Conservation (phyloP, 352 stramenopile genomes). For the Globisporangium paddicum region DNA sequence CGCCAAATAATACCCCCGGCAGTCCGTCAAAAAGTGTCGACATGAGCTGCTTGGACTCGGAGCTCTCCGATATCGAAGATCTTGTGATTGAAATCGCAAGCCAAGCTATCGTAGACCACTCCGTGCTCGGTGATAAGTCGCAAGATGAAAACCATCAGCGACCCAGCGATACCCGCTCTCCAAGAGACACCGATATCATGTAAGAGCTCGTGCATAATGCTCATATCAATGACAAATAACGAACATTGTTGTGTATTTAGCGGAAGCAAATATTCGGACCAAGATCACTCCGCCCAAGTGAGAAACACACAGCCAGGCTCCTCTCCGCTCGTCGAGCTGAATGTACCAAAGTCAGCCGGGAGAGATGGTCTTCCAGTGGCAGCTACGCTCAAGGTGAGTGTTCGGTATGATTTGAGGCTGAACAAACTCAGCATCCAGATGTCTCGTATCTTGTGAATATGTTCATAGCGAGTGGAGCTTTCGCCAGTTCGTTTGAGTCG, state of each 20-base stretch:
- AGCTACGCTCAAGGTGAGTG: too few relatives aligned
- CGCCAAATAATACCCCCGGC: neutral
- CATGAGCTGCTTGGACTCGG: constrained; percentile 2
- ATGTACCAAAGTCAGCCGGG: too few relatives aligned
- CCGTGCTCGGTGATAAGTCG: neutral
- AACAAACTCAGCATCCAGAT: too few relatives aligned
- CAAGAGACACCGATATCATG: neutral
- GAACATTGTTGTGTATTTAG: neutral
- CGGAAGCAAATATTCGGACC: neutral
- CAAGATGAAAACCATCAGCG: neutral
- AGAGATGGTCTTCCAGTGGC: too few relatives aligned
- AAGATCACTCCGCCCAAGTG: too few relatives aligned
- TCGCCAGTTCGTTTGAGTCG: constrained; percentile 1
- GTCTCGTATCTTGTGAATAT: neutral
- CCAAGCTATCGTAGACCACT: neutral
- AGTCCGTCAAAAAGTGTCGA: neutral
- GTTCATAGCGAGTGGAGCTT: neutral
- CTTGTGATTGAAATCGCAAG: constrained; percentile 6
- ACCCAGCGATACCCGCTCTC: neutral
- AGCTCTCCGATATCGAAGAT: constrained; percentile 8
- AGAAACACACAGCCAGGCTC: too few relatives aligned
- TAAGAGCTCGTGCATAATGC: too few relatives aligned
- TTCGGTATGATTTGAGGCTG: too few relatives aligned
- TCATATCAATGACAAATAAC: too few relatives aligned
- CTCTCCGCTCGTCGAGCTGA: too few relatives aligned